phyloP scores from a whole-genome alignment of 257 asterid genomes.

The Salvia splendens region DNA sequence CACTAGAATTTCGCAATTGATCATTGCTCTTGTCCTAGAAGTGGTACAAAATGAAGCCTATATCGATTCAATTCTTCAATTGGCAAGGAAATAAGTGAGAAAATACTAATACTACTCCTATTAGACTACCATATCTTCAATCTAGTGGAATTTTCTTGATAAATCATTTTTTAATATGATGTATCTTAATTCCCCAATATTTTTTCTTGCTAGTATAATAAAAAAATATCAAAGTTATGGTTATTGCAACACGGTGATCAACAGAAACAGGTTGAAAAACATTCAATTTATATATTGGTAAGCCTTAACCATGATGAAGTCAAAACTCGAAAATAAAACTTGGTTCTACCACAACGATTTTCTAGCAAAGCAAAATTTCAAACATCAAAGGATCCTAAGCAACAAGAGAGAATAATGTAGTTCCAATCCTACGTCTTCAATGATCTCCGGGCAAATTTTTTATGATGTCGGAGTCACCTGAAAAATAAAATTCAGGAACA shows the following conservation, averaged over 20 bases:
- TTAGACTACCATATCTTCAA: no score
- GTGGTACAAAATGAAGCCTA: no score
- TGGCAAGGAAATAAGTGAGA: no score
- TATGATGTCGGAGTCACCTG: conserved; percentile 84
- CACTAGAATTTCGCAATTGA: no score
- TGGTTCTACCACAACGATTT: conserved; percentile 3
- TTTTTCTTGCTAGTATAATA: no score
- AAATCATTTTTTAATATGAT: no score
- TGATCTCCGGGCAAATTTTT: conserved; percentile 62
- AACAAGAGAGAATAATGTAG: not conserved
- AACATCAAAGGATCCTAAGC: conserved; percentile 15
- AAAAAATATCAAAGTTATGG: no score
- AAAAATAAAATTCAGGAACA: not conserved
- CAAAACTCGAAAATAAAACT: conserved; percentile 17
- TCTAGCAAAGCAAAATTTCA: conserved; percentile 20
- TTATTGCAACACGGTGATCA: not conserved
- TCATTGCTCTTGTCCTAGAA: no score
- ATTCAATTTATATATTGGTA: not conserved
- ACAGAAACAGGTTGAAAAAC: not conserved
- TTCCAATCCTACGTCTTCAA: conserved; percentile 23
- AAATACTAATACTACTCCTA: no score
- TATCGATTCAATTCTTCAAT: no score
- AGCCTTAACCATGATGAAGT: not conserved
- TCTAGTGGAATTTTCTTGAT: no score
- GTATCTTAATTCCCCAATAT: no score